Conservation (phyloP, 495 filamentous ascomycete species). For the Hyaloscypha variabilis region DNA sequence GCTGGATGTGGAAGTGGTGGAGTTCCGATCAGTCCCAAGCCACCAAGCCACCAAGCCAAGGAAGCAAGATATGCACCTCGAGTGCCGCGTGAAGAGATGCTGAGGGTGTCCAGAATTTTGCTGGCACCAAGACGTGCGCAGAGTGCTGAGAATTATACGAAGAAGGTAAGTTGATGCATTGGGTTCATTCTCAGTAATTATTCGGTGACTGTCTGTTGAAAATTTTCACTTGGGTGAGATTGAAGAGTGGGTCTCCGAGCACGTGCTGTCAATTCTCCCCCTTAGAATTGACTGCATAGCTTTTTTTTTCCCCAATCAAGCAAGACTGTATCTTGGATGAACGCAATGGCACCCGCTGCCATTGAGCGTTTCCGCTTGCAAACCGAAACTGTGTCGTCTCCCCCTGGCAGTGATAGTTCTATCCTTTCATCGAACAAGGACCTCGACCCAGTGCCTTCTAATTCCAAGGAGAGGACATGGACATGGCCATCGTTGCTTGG, state of each 20-base stretch:
- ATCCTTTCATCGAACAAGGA: slow-evolving; percentile 44
- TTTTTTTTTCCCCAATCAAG: too few species aligned
- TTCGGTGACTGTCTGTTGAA: not conserved
- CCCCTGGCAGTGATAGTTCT: not conserved
- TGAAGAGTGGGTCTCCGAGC: not conserved
- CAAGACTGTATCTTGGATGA: too few species aligned
- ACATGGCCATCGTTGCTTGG: slow-evolving; percentile 42
- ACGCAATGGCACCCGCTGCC: not conserved
- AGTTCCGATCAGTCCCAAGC: not conserved
- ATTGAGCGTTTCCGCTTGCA: slow-evolving; percentile 14
- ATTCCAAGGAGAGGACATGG: slow-evolving; percentile 43
- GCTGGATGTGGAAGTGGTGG: not conserved
- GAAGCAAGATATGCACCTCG: too few species aligned
- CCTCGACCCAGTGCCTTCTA: slow-evolving; percentile 46
- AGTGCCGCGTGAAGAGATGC: not conserved
- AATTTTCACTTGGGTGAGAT: not conserved
- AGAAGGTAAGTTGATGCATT: not conserved
- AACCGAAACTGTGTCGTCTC: slow-evolving; percentile 9
- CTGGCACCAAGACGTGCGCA: not conserved
- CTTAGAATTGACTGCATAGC: not conserved
- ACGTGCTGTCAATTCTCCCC: not conserved
- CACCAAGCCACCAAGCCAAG: too few species aligned
- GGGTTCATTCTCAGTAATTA: not conserved
- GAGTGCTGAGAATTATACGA: not conserved
- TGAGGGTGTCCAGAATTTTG: not conserved